Conservation (phyloP, 352 stramenopile genomes). For the Pythium volutum region DNA sequence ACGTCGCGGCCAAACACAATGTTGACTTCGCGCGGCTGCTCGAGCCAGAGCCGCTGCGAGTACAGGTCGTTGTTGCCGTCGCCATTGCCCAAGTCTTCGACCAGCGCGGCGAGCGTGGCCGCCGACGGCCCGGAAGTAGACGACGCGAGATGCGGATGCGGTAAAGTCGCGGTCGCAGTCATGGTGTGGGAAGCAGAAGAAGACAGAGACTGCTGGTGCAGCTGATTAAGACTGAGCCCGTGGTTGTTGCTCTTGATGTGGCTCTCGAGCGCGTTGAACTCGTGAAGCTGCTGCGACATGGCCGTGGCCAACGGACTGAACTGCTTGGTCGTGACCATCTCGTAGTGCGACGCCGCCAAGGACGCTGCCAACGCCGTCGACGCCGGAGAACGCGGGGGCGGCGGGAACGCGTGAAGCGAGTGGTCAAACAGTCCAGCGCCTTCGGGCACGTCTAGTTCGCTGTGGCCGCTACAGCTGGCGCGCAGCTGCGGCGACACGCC, state of each 20-base stretch:
- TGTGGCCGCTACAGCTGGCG: background rate
- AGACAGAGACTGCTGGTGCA: constrained; percentile 11
- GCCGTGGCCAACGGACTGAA: constrained; percentile 17
- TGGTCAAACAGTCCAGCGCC: background rate
- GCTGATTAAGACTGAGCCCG: constrained; percentile 19
- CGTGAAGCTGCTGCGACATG: constrained; percentile 23
- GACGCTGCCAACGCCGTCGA: background rate
- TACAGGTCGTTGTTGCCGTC: constrained; percentile 16
- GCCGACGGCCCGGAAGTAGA: background rate
- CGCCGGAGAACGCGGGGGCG: background rate
- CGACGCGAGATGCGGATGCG: constrained; percentile 18
- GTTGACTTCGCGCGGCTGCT: constrained; percentile 26
- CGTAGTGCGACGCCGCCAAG: background rate
- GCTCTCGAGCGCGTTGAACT: constrained; percentile 6
- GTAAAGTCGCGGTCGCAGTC: background rate
- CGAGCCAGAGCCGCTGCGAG: constrained; percentile 16
- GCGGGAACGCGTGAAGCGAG: constrained; percentile 4
- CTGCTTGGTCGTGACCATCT: constrained; percentile 7
- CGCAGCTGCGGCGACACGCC: constrained; percentile 8
- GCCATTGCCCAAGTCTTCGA: constrained; percentile 11
- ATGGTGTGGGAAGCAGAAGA: background rate
- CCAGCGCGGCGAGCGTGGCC: constrained; percentile 9
- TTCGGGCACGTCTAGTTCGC: background rate
- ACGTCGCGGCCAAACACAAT: constrained; percentile 68
- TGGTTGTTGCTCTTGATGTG: background rate